Conservation (phyloP, 2,329 filamentous ascomycete species). For the Stromatinia cepivora region DNA sequence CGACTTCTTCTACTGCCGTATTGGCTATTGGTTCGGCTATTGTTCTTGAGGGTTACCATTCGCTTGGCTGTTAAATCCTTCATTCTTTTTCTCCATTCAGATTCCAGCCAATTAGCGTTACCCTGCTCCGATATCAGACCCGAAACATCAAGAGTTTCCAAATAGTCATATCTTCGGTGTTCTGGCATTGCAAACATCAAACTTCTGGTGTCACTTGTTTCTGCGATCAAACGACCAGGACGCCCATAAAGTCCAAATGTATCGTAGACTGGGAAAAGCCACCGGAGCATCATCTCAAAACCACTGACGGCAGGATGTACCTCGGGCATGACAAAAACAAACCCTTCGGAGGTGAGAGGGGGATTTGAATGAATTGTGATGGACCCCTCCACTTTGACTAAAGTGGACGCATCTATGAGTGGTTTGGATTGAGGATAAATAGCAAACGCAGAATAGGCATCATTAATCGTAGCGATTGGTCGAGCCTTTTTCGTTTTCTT, state of each 20-base stretch:
- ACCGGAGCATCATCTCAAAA: constrained; percentile 93
- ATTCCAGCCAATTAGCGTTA: constrained; percentile 76
- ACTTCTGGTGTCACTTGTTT: constrained; percentile 80
- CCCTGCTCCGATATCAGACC: constrained; percentile 76
- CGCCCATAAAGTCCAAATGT: constrained; percentile 90
- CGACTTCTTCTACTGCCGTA: constrained; percentile 59
- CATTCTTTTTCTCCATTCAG: constrained; percentile 84
- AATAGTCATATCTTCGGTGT: constrained; percentile 81
- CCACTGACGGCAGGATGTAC: constrained; percentile 86
- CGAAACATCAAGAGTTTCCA: constrained; percentile 85
- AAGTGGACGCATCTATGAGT: constrained; percentile 88
- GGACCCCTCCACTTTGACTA: constrained; percentile 89
- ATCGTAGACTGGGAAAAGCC: constrained; percentile 91
- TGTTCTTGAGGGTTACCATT: constrained; percentile 63
- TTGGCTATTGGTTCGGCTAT: constrained; percentile 43
- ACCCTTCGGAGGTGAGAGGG: constrained; percentile 80
- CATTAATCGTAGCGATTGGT: constrained; percentile 87
- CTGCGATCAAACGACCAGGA: constrained; percentile 81
- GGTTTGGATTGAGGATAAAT: constrained; percentile 95
- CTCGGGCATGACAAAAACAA: constrained; percentile 98
- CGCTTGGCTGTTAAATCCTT: constrained; percentile 84
- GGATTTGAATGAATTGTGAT: constrained; percentile 84
- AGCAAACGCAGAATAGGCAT: constrained; percentile 89
- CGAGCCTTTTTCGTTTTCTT: constrained; percentile 85
- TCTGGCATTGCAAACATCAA: constrained; percentile 98